These are phyloP conservation scores for Cutaneotrichosporon sp. DNA, from an alignment of 1,284 basidiomycete genomes.

Conservation along the genomic window DNA sequence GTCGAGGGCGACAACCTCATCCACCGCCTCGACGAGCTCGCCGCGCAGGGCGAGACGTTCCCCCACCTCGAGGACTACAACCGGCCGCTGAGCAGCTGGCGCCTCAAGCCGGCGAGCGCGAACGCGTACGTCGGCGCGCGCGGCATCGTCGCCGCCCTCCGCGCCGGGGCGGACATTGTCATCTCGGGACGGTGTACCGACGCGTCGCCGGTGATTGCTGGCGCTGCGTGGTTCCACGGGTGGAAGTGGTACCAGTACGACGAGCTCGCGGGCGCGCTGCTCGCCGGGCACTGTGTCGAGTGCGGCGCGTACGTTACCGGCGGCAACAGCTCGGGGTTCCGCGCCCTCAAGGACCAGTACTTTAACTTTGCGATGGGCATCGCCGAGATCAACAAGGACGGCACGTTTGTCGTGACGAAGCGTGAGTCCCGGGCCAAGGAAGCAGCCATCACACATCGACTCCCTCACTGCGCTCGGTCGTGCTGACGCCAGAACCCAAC, in stretches of 20 bases:
- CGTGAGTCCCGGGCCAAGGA: background rate
- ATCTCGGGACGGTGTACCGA: slow-evolving; percentile 36
- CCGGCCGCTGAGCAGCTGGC: slow-evolving; percentile 15
- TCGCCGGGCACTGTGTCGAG: slow-evolving; percentile 30
- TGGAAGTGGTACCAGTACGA: slow-evolving; percentile 30
- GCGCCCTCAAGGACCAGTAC: slow-evolving; percentile 23
- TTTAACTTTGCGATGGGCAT: slow-evolving; percentile 35
- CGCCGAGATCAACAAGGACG: slow-evolving; percentile 33
- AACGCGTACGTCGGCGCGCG: slow-evolving; percentile 27
- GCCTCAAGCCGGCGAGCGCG: slow-evolving; percentile 16
- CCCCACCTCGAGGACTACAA: slow-evolving; percentile 20
- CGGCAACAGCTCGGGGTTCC: slow-evolving; percentile 35
- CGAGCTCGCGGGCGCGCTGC: slow-evolving; percentile 28
- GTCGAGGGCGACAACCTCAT: slow-evolving; percentile 25
- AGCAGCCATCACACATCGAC: background rate
- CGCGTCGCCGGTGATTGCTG: slow-evolving; percentile 29
- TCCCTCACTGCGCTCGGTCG: background rate
- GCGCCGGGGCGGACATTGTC: slow-evolving; percentile 34
- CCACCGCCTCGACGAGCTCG: slow-evolving; percentile 16
- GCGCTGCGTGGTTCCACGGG: slow-evolving; percentile 31
- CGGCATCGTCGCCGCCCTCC: slow-evolving; percentile 17
- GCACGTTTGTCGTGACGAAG: slow-evolving; percentile 31
- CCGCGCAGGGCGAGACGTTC: slow-evolving; percentile 18
- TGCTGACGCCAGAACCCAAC: slow-evolving; percentile 7
- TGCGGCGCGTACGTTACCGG: slow-evolving; percentile 36